phyloP scores from a whole-genome alignment of 345 rosid genomes.

The Abelmoschus esculentus region DNA sequence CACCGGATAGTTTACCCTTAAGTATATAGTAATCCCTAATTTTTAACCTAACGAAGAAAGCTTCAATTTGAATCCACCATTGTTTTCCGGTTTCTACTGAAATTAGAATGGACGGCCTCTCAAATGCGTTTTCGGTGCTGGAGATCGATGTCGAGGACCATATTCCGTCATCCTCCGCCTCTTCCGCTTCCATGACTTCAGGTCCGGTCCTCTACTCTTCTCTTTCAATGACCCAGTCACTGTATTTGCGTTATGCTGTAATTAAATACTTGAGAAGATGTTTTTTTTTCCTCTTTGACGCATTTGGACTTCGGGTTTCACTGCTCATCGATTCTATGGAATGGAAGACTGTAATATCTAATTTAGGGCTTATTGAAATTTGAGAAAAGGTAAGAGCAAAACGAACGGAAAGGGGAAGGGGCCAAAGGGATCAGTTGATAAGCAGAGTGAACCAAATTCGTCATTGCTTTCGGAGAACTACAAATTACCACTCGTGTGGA shows the following conservation, averaged over 20 bases:
- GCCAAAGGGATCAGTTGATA: neutral
- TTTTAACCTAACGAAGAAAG: too few species aligned
- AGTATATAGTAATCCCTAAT: too few species aligned
- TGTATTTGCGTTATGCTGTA: neutral
- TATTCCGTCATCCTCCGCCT: neutral
- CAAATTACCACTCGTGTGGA: constrained; percentile 87
- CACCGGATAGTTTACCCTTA: too few species aligned
- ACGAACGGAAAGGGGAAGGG: constrained; percentile 14
- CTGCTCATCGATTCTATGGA: neutral
- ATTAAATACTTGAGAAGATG: neutral
- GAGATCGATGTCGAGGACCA: constrained; percentile 1
- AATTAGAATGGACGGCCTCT: constrained; percentile 5
- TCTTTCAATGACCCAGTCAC: neutral
- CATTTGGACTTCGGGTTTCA: neutral
- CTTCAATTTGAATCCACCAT: too few species aligned
- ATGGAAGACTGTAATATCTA: neutral
- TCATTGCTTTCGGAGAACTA: constrained; percentile 16
- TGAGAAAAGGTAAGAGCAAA: constrained; percentile 22
- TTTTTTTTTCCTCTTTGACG: neutral
- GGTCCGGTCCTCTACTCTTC: neutral
- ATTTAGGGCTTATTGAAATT: neutral
- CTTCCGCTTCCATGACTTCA: neutral
- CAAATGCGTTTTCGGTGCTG: constrained; percentile 11
- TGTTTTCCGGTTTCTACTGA: neutral
- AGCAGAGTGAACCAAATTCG: neutral